phyloP scores from a whole-genome alignment of 225 moss, liverwort and hornwort species.

The Pleurozium schreberi region DNA sequence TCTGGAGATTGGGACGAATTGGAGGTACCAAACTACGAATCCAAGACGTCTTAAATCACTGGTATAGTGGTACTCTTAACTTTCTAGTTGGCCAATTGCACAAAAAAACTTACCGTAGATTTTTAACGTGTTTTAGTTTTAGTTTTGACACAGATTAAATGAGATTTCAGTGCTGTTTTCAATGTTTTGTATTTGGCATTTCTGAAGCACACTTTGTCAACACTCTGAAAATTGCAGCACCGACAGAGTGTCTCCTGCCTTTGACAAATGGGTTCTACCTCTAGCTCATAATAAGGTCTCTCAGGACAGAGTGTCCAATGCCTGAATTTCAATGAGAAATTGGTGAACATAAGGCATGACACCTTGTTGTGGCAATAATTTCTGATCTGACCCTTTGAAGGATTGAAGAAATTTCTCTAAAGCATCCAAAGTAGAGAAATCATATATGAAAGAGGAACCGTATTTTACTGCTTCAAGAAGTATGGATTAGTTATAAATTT shows the following conservation, averaged over 20 bases:
- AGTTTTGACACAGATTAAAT: too few relatives aligned
- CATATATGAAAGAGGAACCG: background rate
- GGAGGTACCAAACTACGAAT: background rate
- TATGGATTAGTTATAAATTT: background rate
- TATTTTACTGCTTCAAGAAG: background rate
- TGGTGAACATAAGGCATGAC: background rate
- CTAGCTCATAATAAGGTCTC: too few relatives aligned
- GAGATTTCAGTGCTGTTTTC: background rate
- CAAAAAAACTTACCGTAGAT: background rate
- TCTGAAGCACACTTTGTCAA: background rate
- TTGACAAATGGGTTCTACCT: too few relatives aligned
- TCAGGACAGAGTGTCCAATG: background rate
- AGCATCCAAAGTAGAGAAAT: background rate
- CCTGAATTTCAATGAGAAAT: background rate
- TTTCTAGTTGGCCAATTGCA: background rate
- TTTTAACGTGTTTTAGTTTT: too few relatives aligned
- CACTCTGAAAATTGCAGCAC: background rate
- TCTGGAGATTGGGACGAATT: background rate
- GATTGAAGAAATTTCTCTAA: background rate
- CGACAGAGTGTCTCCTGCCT: background rate
- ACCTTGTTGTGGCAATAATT: background rate
- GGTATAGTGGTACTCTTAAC: background rate
- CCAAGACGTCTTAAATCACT: too few relatives aligned
- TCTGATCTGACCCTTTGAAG: background rate
- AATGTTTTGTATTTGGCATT: background rate